Conservation (phyloP, 2,329 filamentous ascomycete genomes). For the Clonostachys chloroleuca region DNA sequence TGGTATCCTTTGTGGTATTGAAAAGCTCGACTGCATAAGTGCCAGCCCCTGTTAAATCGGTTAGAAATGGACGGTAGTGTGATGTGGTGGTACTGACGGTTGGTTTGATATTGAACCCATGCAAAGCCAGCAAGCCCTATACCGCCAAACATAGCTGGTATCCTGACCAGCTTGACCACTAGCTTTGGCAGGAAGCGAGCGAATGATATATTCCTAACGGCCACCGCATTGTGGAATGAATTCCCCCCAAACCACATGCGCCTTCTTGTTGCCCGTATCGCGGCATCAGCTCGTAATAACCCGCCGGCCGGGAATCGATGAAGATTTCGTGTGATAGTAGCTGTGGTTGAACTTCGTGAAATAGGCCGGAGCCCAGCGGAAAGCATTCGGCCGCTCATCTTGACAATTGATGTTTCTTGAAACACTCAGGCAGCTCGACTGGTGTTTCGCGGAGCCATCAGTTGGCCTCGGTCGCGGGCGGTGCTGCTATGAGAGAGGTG, state of each 20-base stretch:
- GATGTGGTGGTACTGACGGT: slow-evolving; percentile 52
- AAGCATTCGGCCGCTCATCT: slow-evolving; percentile 40
- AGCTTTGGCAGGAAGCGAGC: slow-evolving; percentile 73
- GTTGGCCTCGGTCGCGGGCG: slow-evolving; percentile 1
- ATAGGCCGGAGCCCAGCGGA: slow-evolving; percentile 67
- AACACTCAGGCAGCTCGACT: background rate
- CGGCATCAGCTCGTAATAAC: slow-evolving; percentile 61
- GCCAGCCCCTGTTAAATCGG: slow-evolving; percentile 33
- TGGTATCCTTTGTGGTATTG: slow-evolving; percentile 66
- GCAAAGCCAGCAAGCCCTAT: slow-evolving; percentile 81
- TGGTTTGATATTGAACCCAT: slow-evolving; percentile 94
- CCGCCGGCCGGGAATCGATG: slow-evolving; percentile 66
- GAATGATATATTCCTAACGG: slow-evolving; percentile 60
- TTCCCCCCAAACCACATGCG: slow-evolving; percentile 78
- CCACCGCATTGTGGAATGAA: slow-evolving; percentile 75
- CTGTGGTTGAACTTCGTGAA: slow-evolving; percentile 51
- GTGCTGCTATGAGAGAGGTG: no score
- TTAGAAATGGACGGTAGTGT: slow-evolving; percentile 13
- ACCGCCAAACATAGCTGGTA: slow-evolving; percentile 89
- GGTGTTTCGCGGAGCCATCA: slow-evolving; percentile 1
- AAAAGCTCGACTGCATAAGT: slow-evolving; percentile 60
- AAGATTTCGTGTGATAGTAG: slow-evolving; percentile 55
- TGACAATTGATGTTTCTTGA: slow-evolving; percentile 2
- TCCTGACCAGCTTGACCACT: slow-evolving; percentile 80
- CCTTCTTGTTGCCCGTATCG: slow-evolving; percentile 54